A percentile compares a stretch with the other conserved stretches of the same genome.
Conservation (phyloP, 371 early-diverging fungal species). For the Mucor circinelloides region DNA sequence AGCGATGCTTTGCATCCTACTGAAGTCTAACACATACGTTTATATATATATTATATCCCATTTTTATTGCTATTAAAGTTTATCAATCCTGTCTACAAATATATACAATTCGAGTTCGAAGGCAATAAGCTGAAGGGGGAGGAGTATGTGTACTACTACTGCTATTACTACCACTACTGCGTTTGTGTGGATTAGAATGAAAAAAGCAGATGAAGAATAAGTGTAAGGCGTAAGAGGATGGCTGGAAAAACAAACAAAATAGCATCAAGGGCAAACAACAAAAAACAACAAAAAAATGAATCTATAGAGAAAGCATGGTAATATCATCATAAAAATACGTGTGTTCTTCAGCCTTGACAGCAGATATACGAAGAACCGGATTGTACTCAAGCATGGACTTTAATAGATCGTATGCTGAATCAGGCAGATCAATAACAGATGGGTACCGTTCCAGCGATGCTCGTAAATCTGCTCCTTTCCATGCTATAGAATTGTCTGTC, state of each 20-base stretch:
- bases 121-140: background rate
- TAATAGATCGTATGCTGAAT: slow-evolving; percentile 20
- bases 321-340: slow-evolving; percentile 30
- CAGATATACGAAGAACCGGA: slow-evolving; percentile 32
- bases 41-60: background rate
- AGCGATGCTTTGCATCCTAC: background rate
- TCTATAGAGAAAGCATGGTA: slow-evolving; percentile 11
- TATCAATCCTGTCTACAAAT: background rate
- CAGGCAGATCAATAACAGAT: slow-evolving; percentile 7
- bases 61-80: background rate
- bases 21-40: background rate
- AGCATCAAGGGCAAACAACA: background rate
- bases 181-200: background rate
- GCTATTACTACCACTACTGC: too few relatives aligned
- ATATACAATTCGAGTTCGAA: background rate
- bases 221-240: background rate
- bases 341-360: slow-evolving; percentile 28
- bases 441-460: slow-evolving; percentile 1
- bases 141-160: too few relatives aligned
- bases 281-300: background rate
- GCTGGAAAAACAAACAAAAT: background rate
- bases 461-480: slow-evolving; percentile 19
- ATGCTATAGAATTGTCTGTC: slow-evolving; percentile 11
- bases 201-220: background rate
- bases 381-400: slow-evolving; percentile 34